Base-by-base conservation (phyloP, 805 yeast species). In the Starmerella lactis-condensi region DNA sequence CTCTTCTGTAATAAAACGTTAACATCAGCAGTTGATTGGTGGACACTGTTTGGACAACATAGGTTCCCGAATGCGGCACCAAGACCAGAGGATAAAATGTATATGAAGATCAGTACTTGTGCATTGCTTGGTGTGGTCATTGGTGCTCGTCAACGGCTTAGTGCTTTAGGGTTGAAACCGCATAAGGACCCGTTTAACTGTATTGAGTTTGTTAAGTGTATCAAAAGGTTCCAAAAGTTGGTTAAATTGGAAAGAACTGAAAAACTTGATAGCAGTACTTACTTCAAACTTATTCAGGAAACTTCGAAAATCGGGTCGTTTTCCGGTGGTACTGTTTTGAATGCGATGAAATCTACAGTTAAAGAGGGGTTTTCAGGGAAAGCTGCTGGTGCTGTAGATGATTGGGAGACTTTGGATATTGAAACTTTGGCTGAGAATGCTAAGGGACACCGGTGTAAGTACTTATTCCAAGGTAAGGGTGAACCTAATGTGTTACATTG, bases 121-220 rank as follows among this genome's bases (percentile, higher is more conserved):
- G 85, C 89, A 0, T 60, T 89, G 2, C 52, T 89, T 6, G 89
- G 95, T 28, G 67, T 79, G 45, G 66, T 79, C 0, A 50, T 76
- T 13, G 71, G 81, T 33, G 65, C 78, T 28, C 62, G 71, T 29
- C 62, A 65, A 31, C 67, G 81, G 40, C 47, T 85, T 23, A 70
- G 79, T 29, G 63, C 60, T 9, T 56, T 64, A 19, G 66, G 47
- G 54, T 67, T 48, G 53, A 64, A 54, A 45, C 77, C 61, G 44
- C 89, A 71, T 12, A 76, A 79, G 46, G 96, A 89, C 47, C 85
- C 93, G 0, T 72, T 76, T 46, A 85, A 77, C 38, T 71, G 69
- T 31, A 75, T 72, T 32, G 64, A 64, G 29, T 75, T 85, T 43
- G 64, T 70, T 53, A 51, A 63, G 2, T 67, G 81, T 5, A 64